phyloP scores from a whole-genome alignment of 2,329 filamentous ascomycete genomes.

The Colletotrichum neosansevieriae region DNA sequence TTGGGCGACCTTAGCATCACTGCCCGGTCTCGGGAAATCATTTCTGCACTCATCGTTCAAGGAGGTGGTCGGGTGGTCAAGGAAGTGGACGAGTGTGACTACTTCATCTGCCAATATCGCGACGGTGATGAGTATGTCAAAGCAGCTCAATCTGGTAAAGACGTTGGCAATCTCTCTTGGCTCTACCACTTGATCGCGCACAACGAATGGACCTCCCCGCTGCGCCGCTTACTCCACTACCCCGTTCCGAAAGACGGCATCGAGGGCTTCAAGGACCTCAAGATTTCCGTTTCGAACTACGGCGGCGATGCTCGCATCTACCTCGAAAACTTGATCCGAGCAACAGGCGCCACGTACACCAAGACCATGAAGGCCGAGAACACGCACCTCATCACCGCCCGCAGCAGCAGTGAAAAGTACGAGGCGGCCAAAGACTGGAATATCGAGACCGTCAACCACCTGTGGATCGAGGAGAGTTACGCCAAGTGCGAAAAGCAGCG shows the following conservation, averaged over 20 bases:
- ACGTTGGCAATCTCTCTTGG: slow-evolving; percentile 94
- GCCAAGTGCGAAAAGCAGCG: slow-evolving; percentile 84
- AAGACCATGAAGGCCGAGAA: slow-evolving; percentile 97
- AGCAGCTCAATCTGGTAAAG: slow-evolving; percentile 81
- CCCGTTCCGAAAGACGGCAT: slow-evolving; percentile 83
- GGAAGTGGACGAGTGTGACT: slow-evolving; percentile 77
- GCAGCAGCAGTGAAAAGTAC: slow-evolving; percentile 91
- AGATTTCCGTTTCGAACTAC: slow-evolving; percentile 95
- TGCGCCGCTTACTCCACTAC: slow-evolving; percentile 88
- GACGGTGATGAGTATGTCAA: slow-evolving; percentile 82
- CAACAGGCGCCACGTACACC: slow-evolving; percentile 88
- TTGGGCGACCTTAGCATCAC: slow-evolving; percentile 80
- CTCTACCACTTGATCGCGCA: slow-evolving; percentile 91
- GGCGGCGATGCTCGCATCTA: slow-evolving; percentile 94
- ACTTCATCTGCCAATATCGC: slow-evolving; percentile 89
- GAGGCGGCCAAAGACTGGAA: slow-evolving; percentile 93
- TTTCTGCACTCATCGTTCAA: slow-evolving; percentile 76
- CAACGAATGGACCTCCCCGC: slow-evolving; percentile 88
- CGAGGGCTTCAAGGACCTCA: slow-evolving; percentile 79
- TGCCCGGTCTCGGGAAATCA: slow-evolving; percentile 72
- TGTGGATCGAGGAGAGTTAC: slow-evolving; percentile 98
- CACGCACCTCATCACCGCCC: slow-evolving; percentile 93
- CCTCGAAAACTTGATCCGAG: slow-evolving; percentile 89
- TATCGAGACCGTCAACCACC: slow-evolving; percentile 89
- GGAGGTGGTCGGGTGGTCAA: slow-evolving; percentile 79